Evolutionary conservation across 2,329 filamentous ascomycete genomes (phyloP).

Genomic region (Botrytis galanthina): DNA sequence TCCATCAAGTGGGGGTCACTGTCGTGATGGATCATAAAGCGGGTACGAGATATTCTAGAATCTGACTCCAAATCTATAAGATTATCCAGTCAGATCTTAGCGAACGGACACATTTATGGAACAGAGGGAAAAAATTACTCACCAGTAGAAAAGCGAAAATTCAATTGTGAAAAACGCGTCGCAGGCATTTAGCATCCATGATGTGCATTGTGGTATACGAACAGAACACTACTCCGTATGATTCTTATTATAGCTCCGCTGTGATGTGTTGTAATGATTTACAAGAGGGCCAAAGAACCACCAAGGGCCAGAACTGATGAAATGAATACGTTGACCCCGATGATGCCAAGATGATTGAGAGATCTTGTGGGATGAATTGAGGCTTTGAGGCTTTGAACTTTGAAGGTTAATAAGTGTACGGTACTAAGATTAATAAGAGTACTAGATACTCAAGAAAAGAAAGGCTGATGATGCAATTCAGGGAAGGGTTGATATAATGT

Average conservation of each 20-base stretch:
- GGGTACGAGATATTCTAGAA: slow-evolving; percentile 18
- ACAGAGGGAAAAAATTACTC: background rate
- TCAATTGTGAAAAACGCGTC: background rate
- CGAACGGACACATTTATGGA: background rate
- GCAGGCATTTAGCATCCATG: background rate
- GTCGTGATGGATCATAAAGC: background rate
- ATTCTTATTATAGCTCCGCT: background rate
- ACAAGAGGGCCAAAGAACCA: background rate
- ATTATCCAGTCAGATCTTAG: background rate
- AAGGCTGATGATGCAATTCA: slow-evolving; percentile 12
- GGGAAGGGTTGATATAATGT: slow-evolving; percentile 10
- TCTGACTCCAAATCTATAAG: background rate
- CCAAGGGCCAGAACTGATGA: background rate
- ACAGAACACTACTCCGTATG: background rate
- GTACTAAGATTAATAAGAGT: too few species aligned
- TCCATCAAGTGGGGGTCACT: background rate
- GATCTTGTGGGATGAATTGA: background rate
- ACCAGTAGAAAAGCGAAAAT: background rate
- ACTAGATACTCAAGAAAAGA: background rate
- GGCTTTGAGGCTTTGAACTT: background rate
- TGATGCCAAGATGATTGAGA: background rate
- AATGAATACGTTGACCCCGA: background rate
- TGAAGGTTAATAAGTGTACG: too few species aligned
- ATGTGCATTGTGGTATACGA: background rate
- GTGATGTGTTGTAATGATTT: slow-evolving; percentile 4